Evolutionary conservation across 2,329 filamentous ascomycete genomes (phyloP).

Genomic region (Orbilia ellipsospora): DNA sequence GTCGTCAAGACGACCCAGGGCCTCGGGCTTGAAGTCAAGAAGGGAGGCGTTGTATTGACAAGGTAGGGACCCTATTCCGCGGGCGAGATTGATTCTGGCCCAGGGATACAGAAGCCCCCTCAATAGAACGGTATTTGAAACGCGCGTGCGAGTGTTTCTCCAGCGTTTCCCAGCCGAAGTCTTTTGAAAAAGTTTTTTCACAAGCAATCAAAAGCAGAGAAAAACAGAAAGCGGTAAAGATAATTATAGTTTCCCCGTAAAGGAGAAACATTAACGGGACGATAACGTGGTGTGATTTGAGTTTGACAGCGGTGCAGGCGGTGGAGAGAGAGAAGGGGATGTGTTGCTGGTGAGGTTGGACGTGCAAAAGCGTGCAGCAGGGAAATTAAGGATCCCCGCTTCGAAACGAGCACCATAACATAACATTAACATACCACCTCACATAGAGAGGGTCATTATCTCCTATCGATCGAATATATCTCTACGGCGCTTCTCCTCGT

Average conservation of each 20-base stretch:
- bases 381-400: conserved; percentile 41
- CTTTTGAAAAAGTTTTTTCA: neutral
- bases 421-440: neutral
- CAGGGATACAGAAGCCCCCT: conserved; percentile 10
- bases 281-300: conserved; percentile 27
- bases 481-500: conserved; percentile 4
- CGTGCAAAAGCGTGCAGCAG: conserved; percentile 34
- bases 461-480: conserved; percentile 8
- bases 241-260: neutral
- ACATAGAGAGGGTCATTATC: neutral
- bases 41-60: conserved; percentile 37
- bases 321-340: conserved; percentile 10
- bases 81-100: conserved; percentile 10
- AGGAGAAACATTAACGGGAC: conserved; percentile 1
- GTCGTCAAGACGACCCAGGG: conserved; percentile 42
- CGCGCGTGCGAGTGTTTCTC: conserved; percentile 20
- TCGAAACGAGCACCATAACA: conserved; percentile 36
- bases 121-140: conserved; percentile 32
- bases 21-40: conserved; percentile 27
- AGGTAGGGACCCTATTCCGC: conserved; percentile 1
- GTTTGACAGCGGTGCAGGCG: neutral
- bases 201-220: neutral
- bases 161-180: neutral
- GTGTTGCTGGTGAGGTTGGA: conserved; percentile 33
- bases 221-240: conserved; percentile 14